Percentiles rank a stretch among this genome's conserved stretches.
Evolutionary conservation across 1,284 basidiomycete species (phyloP).

Genomic region (Sutorius eximius): DNA sequence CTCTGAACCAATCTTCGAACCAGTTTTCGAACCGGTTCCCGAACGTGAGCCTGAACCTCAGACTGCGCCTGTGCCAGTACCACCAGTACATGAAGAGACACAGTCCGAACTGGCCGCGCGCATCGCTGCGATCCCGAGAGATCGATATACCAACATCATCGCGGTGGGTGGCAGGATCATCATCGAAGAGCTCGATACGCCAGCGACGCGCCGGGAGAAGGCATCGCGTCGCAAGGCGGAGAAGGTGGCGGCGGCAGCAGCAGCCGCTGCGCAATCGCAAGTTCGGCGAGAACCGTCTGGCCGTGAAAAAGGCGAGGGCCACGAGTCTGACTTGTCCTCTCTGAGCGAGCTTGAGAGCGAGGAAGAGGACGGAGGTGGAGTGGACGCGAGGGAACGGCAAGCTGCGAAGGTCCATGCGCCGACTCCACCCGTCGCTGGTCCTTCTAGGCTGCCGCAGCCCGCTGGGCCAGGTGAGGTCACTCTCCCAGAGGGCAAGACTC

Average conservation of each 20-base stretch:
- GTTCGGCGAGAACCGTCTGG: neutral
- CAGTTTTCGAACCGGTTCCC: neutral
- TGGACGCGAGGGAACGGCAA: slow-evolving; percentile 2
- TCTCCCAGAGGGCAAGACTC: slow-evolving; percentile 32
- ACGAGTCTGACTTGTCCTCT: slow-evolving; percentile 30
- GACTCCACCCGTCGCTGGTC: slow-evolving; percentile 5
- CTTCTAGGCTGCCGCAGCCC: slow-evolving; percentile 8
- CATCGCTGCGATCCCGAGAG: slow-evolving; percentile 32
- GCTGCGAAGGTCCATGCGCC: neutral
- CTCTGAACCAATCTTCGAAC: neutral
- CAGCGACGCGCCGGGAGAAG: slow-evolving; percentile 60
- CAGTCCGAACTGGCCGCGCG: slow-evolving; percentile 23
- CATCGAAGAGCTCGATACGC: slow-evolving; percentile 70
- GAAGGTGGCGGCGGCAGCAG: slow-evolving; percentile 31
- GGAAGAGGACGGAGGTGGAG: slow-evolving; percentile 17
- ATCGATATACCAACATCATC: slow-evolving; percentile 33
- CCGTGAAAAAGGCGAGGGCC: slow-evolving; percentile 13
- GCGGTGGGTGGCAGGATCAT: slow-evolving; percentile 47
- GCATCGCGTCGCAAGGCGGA: slow-evolving; percentile 47
- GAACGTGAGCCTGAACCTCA: neutral
- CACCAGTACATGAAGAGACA: neutral
- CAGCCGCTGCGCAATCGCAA: slow-evolving; percentile 15
- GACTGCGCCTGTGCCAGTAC: neutral
- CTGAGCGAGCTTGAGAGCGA: slow-evolving; percentile 33
- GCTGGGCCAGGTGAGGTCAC: slow-evolving; percentile 25